Percentiles rank a stretch among this genome's conserved stretches.
Evolutionary conservation across 1,284 basidiomycete species (phyloP).

Genomic region (Ustilago trichophora): DNA sequence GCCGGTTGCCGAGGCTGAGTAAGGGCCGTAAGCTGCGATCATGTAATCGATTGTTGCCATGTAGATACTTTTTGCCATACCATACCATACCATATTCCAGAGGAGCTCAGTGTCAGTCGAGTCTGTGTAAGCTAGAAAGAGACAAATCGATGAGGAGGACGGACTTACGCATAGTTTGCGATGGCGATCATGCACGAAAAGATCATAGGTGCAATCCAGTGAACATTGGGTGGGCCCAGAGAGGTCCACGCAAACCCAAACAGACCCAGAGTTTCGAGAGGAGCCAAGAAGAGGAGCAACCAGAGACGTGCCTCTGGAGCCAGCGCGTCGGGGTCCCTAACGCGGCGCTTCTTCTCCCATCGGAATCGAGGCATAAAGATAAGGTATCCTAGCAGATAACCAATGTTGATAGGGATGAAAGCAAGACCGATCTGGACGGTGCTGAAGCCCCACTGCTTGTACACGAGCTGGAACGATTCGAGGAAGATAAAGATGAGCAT

Average conservation of each 20-base stretch:
- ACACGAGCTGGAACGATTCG: conserved; percentile 68
- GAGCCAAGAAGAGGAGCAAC: conserved; percentile 67
- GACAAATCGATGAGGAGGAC: no score
- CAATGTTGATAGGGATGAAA: conserved; percentile 68
- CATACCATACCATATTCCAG: no score
- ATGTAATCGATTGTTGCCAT: conserved; percentile 68
- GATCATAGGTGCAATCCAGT: conserved; percentile 69
- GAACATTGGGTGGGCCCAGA: conserved; percentile 65
- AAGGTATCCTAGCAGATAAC: conserved; percentile 67
- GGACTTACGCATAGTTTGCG: conserved; percentile 61
- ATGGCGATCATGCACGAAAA: conserved; percentile 67
- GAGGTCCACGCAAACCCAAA: conserved; percentile 69
- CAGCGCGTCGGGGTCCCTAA: conserved; percentile 54
- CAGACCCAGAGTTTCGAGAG: conserved; percentile 68
- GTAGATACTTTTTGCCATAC: conserved; percentile 49
- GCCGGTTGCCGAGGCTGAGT: conserved; percentile 67
- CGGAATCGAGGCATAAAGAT: conserved; percentile 66
- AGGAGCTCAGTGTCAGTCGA: no score
- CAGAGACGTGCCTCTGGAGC: conserved; percentile 67
- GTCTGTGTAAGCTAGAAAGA: no score
- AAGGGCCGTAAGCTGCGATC: conserved; percentile 68
- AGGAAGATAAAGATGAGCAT: conserved; percentile 69
- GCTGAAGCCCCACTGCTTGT: conserved; percentile 67
- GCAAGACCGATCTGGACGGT: conserved; percentile 64
- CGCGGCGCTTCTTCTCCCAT: conserved; percentile 55